These are phyloP conservation scores for Isabelozyma heimii DNA, from an alignment of 805 yeast species.

Conservation along the genomic window DNA sequence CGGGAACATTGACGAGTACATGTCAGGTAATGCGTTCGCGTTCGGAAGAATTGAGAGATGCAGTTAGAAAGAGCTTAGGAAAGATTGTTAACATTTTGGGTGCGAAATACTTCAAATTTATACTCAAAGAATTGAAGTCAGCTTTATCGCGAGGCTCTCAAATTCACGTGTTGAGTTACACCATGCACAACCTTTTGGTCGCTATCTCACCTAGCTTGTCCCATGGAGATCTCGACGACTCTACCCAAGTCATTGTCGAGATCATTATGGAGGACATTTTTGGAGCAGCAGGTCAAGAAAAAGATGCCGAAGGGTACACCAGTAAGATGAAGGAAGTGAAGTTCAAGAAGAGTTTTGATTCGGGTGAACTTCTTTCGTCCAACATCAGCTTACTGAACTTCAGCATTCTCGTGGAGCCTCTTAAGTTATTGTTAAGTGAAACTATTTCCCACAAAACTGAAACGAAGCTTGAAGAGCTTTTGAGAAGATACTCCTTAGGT, in stretches of 20 bases:
- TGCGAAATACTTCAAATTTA: slow-evolving; percentile 66
- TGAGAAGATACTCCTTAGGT: slow-evolving; percentile 78
- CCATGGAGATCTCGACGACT: slow-evolving; percentile 76
- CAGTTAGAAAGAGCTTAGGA: slow-evolving; percentile 72
- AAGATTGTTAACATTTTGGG: slow-evolving; percentile 67
- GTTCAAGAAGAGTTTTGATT: slow-evolving; percentile 81
- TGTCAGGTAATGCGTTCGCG: slow-evolving; percentile 86
- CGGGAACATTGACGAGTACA: slow-evolving; percentile 80
- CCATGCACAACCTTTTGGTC: slow-evolving; percentile 71
- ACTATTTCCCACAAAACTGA: slow-evolving; percentile 66
- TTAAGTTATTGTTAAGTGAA: slow-evolving; percentile 59
- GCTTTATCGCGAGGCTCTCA: slow-evolving; percentile 90
- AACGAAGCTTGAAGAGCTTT: slow-evolving; percentile 71
- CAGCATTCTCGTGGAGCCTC: slow-evolving; percentile 60
- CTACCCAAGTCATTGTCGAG: slow-evolving; percentile 57
- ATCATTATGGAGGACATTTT: slow-evolving; percentile 89
- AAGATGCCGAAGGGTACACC: slow-evolving; percentile 89
- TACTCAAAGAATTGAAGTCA: slow-evolving; percentile 71
- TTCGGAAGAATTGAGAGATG: slow-evolving; percentile 85
- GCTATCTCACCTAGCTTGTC: slow-evolving; percentile 44
- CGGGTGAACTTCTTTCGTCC: slow-evolving; percentile 73
- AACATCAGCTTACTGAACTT: slow-evolving; percentile 61
- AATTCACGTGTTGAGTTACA: slow-evolving; percentile 85
- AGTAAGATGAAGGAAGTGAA: slow-evolving; percentile 88
- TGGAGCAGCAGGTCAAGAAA: slow-evolving; percentile 90